Percentiles rank a stretch among this genome's conserved stretches.
These are phyloP conservation scores for Geoglossum glabrum DNA, from an alignment of 495 filamentous ascomycete species.

Conservation along the genomic window DNA sequence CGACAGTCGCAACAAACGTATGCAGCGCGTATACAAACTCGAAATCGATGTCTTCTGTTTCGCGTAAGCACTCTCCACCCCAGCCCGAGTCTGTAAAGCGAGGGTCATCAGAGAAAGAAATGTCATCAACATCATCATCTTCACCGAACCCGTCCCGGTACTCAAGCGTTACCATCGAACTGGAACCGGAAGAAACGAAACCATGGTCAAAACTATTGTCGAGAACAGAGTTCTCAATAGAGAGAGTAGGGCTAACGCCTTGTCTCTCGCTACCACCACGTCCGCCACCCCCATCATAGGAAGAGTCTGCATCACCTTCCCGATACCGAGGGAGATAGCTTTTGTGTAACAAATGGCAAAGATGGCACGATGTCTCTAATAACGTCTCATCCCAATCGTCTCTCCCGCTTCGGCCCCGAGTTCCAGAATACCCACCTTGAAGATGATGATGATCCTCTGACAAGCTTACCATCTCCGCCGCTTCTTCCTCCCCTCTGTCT, in stretches of 20 bases:
- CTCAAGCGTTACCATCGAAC: not conserved
- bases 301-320: not conserved
- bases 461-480: conserved; percentile 5
- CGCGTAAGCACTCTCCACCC: conserved; percentile 63
- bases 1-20: conserved; percentile 92
- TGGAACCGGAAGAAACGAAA: not conserved
- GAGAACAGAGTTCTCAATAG: not conserved
- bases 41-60: conserved; percentile 95
- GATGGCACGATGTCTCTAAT: not conserved
- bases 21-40: conserved; percentile 97
- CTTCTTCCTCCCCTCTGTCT: conserved; percentile 15
- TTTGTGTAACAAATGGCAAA: not conserved
- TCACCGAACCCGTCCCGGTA: conserved; percentile 12
- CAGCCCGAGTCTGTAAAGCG: conserved; percentile 46
- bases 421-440: conserved; percentile 30
- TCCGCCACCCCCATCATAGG: conserved; percentile 1
- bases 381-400: not conserved
- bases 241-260: not conserved
- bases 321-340: not conserved
- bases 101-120: conserved; percentile 27
- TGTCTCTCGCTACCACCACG: conserved; percentile 7
- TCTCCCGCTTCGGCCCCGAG: not conserved
- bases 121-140: conserved; percentile 30
- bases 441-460: conserved; percentile 35
- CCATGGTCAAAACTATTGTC: conserved; percentile 5